phyloP scores from a whole-genome alignment of 345 rosid species.

The Eucalyptus melliodora region DNA sequence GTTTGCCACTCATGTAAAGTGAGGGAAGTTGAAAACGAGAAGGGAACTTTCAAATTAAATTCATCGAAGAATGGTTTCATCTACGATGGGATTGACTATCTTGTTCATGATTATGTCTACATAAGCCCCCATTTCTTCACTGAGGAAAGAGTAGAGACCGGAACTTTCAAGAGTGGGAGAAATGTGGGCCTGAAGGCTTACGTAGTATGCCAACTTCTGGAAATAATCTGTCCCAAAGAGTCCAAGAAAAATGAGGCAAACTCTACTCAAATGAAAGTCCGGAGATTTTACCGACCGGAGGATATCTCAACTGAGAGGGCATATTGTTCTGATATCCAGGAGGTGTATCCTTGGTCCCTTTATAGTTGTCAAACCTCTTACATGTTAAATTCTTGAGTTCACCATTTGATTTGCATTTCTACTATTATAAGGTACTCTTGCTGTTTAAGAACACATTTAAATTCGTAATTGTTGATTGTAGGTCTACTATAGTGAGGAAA shows the following conservation, averaged over 20 bases:
- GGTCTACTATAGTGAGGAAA: slow-evolving; percentile 69
- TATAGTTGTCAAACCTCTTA: not conserved
- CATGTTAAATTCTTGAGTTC: not conserved
- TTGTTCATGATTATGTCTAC: slow-evolving; percentile 41
- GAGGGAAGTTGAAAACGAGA: slow-evolving; percentile 13
- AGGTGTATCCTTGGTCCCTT: slow-evolving; percentile 14
- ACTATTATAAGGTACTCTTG: not conserved
- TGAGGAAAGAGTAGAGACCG: slow-evolving; percentile 2
- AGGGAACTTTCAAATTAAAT: slow-evolving; percentile 16
- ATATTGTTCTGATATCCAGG: slow-evolving; percentile 48
- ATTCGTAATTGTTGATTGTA: slow-evolving; percentile 8
- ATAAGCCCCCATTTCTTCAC: slow-evolving; percentile 22
- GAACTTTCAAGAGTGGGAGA: slow-evolving; percentile 39
- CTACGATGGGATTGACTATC: slow-evolving; percentile 23
- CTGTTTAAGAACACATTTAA: not conserved
- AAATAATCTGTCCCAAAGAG: slow-evolving; percentile 19
- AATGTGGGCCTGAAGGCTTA: slow-evolving; percentile 54
- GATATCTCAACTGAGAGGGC: slow-evolving; percentile 62
- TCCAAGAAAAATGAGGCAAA: slow-evolving; percentile 4
- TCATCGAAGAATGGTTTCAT: slow-evolving; percentile 11
- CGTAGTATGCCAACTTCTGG: slow-evolving; percentile 52
- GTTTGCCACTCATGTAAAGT: slow-evolving; percentile 33
- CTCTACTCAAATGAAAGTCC: slow-evolving; percentile 26
- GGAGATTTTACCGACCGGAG: slow-evolving; percentile 60
- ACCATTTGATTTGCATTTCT: not conserved